A percentile compares a stretch with the other conserved stretches of the same genome.
Conservation (phyloP, 2,329 filamentous ascomycete species). For the Diaporthe nobilis region DNA sequence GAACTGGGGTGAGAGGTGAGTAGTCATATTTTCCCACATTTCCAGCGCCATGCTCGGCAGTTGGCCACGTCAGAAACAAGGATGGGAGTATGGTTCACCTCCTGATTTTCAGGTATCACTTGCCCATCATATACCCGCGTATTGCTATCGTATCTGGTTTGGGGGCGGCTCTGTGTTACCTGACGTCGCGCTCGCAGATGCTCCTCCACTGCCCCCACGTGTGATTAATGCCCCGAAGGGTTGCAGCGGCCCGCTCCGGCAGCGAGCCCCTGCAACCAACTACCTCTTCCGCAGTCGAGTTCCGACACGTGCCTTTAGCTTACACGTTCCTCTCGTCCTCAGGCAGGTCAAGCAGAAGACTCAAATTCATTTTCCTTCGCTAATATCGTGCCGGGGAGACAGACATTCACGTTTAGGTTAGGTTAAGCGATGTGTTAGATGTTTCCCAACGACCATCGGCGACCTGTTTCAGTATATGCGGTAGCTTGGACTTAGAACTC, state of each 20-base stretch:
- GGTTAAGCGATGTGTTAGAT: neutral
- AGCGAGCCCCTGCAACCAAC: conserved; percentile 17
- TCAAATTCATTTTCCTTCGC: neutral
- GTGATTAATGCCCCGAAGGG: conserved; percentile 27
- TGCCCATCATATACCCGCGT: neutral
- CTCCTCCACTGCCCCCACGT: conserved; percentile 25
- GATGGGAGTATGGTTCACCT: neutral
- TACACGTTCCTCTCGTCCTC: neutral
- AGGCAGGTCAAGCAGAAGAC: neutral
- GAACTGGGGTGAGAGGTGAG: neutral
- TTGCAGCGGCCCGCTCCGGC: conserved; percentile 24
- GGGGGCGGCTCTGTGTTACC: conserved; percentile 22
- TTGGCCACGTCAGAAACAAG: neutral
- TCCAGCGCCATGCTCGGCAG: neutral
- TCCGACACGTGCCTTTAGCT: neutral
- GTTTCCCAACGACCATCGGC: neutral
- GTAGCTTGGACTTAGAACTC: conserved; percentile 3
- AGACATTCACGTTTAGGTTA: neutral
- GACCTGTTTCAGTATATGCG: conserved; percentile 2
- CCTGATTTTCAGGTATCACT: neutral
- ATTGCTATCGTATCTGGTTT: neutral
- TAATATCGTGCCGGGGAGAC: neutral
- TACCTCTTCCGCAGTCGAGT: neutral
- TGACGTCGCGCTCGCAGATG: conserved; percentile 25
- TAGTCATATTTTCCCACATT: neutral